Percentiles rank a stretch among this genome's conserved stretches.
phyloP scores from a whole-genome alignment of 1,284 basidiomycete genomes.

The Ceratobasidium sp. region DNA sequence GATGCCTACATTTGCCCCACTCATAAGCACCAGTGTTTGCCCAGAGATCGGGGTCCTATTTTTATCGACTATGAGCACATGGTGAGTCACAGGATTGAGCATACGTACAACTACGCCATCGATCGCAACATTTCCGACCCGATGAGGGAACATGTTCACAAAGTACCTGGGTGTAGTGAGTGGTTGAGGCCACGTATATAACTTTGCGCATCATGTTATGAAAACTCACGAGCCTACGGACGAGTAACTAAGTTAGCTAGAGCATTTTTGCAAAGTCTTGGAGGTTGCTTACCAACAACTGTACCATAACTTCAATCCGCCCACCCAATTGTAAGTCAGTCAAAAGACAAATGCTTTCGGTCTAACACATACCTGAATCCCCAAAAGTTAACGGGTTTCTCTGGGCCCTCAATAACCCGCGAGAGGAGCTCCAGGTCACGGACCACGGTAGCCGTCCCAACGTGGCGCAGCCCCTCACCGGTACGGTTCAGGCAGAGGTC shows the following conservation, averaged over 20 bases:
- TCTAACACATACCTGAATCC: slow-evolving; percentile 48
- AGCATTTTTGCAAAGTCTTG: neutral
- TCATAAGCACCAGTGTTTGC: slow-evolving; percentile 48
- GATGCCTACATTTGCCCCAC: slow-evolving; percentile 50
- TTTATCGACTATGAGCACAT: neutral
- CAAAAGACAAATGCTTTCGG: no score
- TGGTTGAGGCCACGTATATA: no score
- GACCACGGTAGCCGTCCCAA: slow-evolving; percentile 53
- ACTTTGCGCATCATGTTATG: no score
- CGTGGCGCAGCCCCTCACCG: slow-evolving; percentile 51
- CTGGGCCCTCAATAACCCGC: slow-evolving; percentile 50
- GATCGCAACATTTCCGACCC: slow-evolving; percentile 52
- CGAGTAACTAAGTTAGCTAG: neutral
- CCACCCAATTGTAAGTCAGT: neutral
- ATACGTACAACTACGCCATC: slow-evolving; percentile 53
- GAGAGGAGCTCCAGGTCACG: slow-evolving; percentile 52
- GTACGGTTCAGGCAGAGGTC: slow-evolving; percentile 51
- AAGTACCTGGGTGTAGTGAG: slow-evolving; percentile 17
- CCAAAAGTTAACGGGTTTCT: slow-evolving; percentile 51
- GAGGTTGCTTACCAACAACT: slow-evolving; percentile 45
- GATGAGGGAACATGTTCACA: slow-evolving; percentile 51
- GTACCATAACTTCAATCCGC: slow-evolving; percentile 50
- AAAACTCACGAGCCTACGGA: slow-evolving; percentile 17
- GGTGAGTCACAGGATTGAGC: neutral
- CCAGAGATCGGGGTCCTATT: slow-evolving; percentile 52